These are phyloP conservation scores for Madurella fahalii DNA, from an alignment of 2,329 filamentous ascomycete species.

Conservation along the genomic window DNA sequence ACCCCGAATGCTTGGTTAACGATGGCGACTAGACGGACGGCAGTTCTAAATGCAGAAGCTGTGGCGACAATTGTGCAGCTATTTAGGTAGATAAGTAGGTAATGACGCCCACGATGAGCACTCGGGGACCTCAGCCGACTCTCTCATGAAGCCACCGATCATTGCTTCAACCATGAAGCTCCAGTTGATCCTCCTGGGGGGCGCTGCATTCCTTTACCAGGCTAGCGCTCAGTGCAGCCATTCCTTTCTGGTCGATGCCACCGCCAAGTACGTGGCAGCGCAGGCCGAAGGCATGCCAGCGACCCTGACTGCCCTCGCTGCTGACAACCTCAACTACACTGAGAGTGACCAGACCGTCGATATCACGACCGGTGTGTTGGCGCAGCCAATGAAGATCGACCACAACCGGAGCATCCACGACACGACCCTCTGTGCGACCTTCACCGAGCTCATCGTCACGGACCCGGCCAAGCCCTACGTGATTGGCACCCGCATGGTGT, in stretches of 20 bases:
- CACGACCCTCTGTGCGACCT: constrained; percentile 25
- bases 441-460: constrained; percentile 26
- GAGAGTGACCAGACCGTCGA: constrained; percentile 21
- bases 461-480: constrained; percentile 31
- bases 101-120: no score
- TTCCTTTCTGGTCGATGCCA: constrained; percentile 13
- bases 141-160: no score
- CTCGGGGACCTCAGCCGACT: no score
- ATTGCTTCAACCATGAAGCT: constrained; percentile 5
- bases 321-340: constrained; percentile 18
- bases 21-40: no score
- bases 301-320: constrained; percentile 12
- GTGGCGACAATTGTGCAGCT: no score
- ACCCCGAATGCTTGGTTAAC: no score
- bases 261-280: constrained; percentile 16
- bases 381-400: constrained; percentile 23
- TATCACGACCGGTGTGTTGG: constrained; percentile 16
- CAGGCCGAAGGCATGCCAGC: constrained; percentile 13
- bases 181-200: background rate
- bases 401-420: constrained; percentile 25
- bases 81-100: no score
- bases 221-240: constrained; percentile 13
- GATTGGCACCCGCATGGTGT: constrained; percentile 35
- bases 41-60: no score
- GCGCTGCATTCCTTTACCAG: background rate